Evolutionary conservation across 108 stramenopile species (phyloP), one percentile per base, ranked within the genome.

Genomic region (Aurantiochytrium sp.): DNA sequence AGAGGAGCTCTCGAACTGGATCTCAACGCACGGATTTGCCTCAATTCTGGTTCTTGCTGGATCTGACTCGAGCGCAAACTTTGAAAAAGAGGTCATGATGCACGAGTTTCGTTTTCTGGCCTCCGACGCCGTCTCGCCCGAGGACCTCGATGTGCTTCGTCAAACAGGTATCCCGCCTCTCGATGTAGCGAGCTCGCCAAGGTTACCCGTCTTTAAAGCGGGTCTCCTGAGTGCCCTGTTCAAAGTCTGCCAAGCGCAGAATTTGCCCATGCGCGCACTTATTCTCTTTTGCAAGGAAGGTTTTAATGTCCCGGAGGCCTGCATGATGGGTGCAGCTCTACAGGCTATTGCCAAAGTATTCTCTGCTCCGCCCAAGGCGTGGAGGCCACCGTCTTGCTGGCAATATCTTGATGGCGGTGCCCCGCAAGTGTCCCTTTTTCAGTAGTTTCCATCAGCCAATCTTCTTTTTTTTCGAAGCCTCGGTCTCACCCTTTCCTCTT

Each of bases 281-380:
- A 47, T 83, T 3, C 44, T 83, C 49, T 83, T 83, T 23, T 83
- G 73, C 73, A 83, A 83, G 28, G 73, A 83, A 83, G 73, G 73
- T 5, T 51, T 51, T 28, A 83, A 83, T 83, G 73, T 83, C 44
- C 73, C 73, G 0, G 73, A 83, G 51, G 73, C 73, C n/a, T 83
- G 73, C 51, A 83, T 83, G 73, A 83, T 83, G 73, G 44, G 49
- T 18, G 73, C 49, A 14, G 73, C 73, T 6, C 49, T 53, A 21
- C 44, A 53, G 23, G 73, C 73, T 6, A 44, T 83, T 6, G 23
- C 51, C 21, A 47, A 47, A 14, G 16, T 83, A 5, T 83, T 83
- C 1, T 5, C 21, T 5, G n/a, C 51, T 5, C 73, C 73, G 12
- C 73, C 73, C 19, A 51, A 47, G 44, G 49, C 49, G 10, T 83